Base-by-base conservation (phyloP, 1,139 yeast genomes). In the Debaryomyces fabryi region DNA sequence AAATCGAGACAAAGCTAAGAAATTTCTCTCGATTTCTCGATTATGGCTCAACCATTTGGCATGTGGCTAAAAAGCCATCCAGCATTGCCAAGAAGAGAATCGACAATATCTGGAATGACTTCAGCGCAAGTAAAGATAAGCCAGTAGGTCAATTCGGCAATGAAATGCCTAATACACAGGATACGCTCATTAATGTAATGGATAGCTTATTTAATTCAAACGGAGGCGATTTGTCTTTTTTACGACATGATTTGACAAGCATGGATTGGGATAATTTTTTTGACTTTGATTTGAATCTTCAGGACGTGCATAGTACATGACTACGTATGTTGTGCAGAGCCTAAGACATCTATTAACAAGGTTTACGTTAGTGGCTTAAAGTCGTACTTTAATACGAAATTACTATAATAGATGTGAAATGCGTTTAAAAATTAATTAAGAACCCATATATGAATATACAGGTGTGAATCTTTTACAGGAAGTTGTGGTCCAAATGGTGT, bases 11-110 rank as follows among this genome's bases (percentile, higher is more conserved):
- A 12, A 46, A 44, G 13, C 24, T 49, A n/a, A 29, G 36, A 16
- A 32, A 46, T 10, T 52, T 51, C 35, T 46, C 46, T 7, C 37
- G 42, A 2, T 52, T 51, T 39, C 45, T 51, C 24, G 49, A 48
- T 21, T 44, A 47, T 13, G 49, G 54, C 30, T 42, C 48, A 20
- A 7, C 27, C 3, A 47, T 49, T 15, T 52, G 55, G 54, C 38
- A 51, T 6, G 45, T 51, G 13, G 54, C 55, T 8, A 12, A 25
- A n/a, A 46, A 38, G 23, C 53, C 51, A 9, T 45, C 46, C 5
- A 16, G 7, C 13, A 47, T 49, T 13, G 46, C 38, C 24, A 41
- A 48, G 23, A 39, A 42, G n/a, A 46, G 48, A 42, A 48, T 52
- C 15, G 30, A 29, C 15, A 48, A 48, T 23, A 25, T 47, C 9